phyloP scores from a whole-genome alignment of 257 asterid genomes.

The Lycium ferocissimum region DNA sequence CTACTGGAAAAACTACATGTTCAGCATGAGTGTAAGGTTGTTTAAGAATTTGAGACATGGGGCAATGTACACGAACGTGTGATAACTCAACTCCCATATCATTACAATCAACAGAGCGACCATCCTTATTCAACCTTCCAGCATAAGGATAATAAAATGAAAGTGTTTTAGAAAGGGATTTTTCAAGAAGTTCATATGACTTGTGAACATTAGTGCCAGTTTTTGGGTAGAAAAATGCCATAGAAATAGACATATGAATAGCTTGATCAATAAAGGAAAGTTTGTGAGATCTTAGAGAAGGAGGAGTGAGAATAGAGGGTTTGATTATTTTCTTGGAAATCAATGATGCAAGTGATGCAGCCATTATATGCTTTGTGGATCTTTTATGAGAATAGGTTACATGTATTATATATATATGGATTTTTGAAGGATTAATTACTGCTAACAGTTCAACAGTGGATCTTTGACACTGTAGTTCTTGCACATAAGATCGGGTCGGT shows the following conservation, averaged over 20 bases:
- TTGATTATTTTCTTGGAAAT: constrained; percentile 30
- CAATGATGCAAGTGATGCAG: neutral
- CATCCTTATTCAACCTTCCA: neutral
- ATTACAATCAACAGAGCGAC: neutral
- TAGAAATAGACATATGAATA: neutral
- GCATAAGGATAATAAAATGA: constrained; percentile 22
- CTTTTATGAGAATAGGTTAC: too few species aligned
- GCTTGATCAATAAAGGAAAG: constrained; percentile 15
- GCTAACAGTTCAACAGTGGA: too few species aligned
- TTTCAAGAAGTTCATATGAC: neutral
- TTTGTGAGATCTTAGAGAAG: neutral
- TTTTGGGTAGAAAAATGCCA: neutral
- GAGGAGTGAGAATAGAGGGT: constrained; percentile 27
- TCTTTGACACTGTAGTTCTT: too few species aligned
- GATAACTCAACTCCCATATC: neutral
- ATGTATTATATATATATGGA: too few species aligned
- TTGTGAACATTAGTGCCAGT: too few species aligned
- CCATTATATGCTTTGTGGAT: neutral
- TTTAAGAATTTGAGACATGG: neutral
- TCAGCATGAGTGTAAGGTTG: neutral
- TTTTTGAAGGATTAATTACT: too few species aligned
- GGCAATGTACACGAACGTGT: neutral
- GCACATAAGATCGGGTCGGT: too few species aligned
- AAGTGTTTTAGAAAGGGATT: neutral
- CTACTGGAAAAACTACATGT: neutral